These are phyloP conservation scores for Chrysopogon serrulatus DNA, from an alignment of 176 grass and related monocot genomes.

Conservation along the genomic window DNA sequence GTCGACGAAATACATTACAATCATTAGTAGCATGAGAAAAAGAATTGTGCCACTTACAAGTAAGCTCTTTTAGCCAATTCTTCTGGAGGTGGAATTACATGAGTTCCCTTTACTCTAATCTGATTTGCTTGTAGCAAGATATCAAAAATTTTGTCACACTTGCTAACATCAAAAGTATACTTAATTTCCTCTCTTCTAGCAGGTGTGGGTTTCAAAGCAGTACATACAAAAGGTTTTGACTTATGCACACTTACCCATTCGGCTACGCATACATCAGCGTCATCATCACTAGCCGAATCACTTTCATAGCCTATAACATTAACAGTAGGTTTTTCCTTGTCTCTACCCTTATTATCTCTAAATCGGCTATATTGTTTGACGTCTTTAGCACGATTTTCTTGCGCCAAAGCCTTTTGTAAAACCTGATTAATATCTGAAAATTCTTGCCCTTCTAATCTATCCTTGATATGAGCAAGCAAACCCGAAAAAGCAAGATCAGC, in stretches of 20 bases:
- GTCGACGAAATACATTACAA: background rate
- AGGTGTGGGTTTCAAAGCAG: background rate
- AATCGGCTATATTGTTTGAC: background rate
- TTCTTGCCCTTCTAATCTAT: background rate
- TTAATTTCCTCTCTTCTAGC: background rate
- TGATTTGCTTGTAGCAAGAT: background rate
- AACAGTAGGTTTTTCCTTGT: background rate
- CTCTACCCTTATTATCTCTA: background rate
- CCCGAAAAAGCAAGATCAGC: background rate
- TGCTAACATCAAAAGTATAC: background rate
- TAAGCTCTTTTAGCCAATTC: background rate
- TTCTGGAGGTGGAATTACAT: background rate
- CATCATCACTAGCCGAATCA: background rate
- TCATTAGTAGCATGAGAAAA: background rate
- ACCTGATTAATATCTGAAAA: background rate
- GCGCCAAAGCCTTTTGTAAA: background rate
- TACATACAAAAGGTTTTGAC: background rate
- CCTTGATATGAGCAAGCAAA: background rate
- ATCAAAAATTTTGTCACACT: background rate
- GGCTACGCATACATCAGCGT: background rate
- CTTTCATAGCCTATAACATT: background rate
- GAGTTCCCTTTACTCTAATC: background rate
- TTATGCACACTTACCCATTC: background rate
- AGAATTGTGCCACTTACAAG: background rate
- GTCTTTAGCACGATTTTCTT: background rate